phyloP scores from a whole-genome alignment of 768 basidiomycete species.

The Dioszegia hungarica region DNA sequence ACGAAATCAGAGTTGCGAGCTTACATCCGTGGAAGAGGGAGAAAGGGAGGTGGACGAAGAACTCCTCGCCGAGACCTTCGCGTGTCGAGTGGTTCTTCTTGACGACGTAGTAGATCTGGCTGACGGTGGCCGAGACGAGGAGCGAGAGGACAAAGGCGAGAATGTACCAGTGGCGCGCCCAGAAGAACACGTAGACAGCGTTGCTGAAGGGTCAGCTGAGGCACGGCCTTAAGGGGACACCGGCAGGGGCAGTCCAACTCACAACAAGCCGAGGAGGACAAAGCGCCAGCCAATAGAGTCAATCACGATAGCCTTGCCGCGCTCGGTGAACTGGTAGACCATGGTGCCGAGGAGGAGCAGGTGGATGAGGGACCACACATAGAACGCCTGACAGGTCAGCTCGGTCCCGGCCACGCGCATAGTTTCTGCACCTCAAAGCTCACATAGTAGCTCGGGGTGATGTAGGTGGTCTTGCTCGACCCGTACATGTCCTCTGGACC shows the following conservation, averaged over 20 bases:
- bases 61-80: constrained; percentile 65
- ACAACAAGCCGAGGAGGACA: constrained; percentile 66
- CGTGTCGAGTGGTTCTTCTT: constrained; percentile 72
- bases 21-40: constrained; percentile 77
- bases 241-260: neutral
- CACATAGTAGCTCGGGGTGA: constrained; percentile 90
- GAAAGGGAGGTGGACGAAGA: constrained; percentile 93
- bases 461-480: constrained; percentile 59
- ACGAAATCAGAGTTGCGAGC: constrained; percentile 55
- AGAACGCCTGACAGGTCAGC: constrained; percentile 16
- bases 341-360: constrained; percentile 82
- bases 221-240: neutral
- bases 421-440: too few relatives aligned
- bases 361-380: constrained; percentile 74
- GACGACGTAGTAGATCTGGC: constrained; percentile 91
- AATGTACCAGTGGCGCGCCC: constrained; percentile 68
- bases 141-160: constrained; percentile 80
- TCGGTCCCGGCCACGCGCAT: too few relatives aligned
- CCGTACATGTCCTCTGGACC: constrained; percentile 56
- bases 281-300: constrained; percentile 90
- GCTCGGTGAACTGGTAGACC: constrained; percentile 54
- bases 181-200: constrained; percentile 80
- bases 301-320: constrained; percentile 70
- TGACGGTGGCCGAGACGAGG: constrained; percentile 71
- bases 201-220: constrained; percentile 55